phyloP scores from a whole-genome alignment of 306 rosid species.

The Hippophae tibetana region DNA sequence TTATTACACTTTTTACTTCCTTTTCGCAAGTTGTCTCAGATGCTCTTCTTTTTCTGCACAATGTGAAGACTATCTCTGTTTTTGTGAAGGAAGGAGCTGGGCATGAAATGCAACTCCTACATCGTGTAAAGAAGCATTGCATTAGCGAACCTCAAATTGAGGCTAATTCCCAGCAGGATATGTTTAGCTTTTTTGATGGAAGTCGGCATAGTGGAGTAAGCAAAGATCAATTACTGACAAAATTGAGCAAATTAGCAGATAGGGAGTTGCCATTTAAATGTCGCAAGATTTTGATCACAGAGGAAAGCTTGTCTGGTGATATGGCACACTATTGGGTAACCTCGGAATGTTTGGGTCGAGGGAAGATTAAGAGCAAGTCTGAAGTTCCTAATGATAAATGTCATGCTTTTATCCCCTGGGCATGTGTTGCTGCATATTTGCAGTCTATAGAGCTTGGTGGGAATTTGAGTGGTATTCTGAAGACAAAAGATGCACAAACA shows the following conservation, averaged over 20 bases:
- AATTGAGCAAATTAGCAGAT: constrained; percentile 44
- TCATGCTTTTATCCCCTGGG: constrained; percentile 84
- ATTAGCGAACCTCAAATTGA: constrained; percentile 57
- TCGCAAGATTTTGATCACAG: constrained; percentile 56
- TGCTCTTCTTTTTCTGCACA: constrained; percentile 70
- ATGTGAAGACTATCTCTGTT: constrained; percentile 73
- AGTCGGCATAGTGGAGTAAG: constrained; percentile 48
- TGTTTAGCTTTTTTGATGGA: constrained; percentile 54
- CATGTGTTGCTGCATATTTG: constrained; percentile 82
- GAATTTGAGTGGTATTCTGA: constrained; percentile 25
- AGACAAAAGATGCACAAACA: constrained; percentile 23
- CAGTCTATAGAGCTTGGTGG: constrained; percentile 49
- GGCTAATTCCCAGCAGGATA: constrained; percentile 46
- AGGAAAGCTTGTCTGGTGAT: constrained; percentile 45
- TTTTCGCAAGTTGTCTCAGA: constrained; percentile 81
- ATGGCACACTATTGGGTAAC: constrained; percentile 75
- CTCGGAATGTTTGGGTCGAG: constrained; percentile 78
- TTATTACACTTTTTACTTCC: constrained; percentile 62
- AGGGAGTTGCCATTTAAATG: constrained; percentile 66
- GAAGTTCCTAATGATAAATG: constrained; percentile 31
- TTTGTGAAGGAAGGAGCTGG: constrained; percentile 77
- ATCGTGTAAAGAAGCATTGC: constrained; percentile 51
- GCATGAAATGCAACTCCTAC: constrained; percentile 73
- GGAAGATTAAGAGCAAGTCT: constrained; percentile 43
- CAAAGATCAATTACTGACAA: constrained; percentile 64